Evolutionary conservation across 495 filamentous ascomycete species (phyloP).

Genomic region (Platismatia glauca): DNA sequence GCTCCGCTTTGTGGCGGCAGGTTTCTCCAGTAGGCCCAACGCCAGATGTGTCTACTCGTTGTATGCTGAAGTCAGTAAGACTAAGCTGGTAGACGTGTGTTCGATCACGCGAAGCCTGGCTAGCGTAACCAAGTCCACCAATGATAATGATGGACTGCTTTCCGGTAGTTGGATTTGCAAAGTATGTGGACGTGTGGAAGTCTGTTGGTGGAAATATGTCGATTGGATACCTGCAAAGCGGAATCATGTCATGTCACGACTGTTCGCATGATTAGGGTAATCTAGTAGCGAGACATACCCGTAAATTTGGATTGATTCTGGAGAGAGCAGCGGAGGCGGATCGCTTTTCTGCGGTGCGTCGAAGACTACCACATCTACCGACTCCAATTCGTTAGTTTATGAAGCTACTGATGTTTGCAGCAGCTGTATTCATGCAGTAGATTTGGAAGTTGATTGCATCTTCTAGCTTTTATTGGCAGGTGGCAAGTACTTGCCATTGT

Average conservation of each 20-base stretch:
- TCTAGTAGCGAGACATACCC: background rate
- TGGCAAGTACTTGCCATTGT: background rate
- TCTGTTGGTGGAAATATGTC: background rate
- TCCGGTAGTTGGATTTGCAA: background rate
- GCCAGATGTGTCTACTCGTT: background rate
- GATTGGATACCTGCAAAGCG: background rate
- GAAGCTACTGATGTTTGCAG: too few relatives aligned
- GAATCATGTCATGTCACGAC: background rate
- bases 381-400: background rate
- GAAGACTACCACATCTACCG: background rate
- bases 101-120: background rate
- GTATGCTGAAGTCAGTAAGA: background rate
- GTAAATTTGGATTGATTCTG: background rate
- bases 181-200: background rate
- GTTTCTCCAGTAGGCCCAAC: background rate
- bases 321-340: background rate
- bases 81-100: background rate
- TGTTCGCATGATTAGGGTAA: background rate
- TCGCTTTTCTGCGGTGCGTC: background rate
- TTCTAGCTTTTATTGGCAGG: too few relatives aligned
- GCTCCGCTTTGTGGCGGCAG: background rate
- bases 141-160: background rate
- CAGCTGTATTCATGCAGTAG: background rate
- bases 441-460: too few relatives aligned
- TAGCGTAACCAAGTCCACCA: background rate